Percentiles rank a stretch among this genome's conserved stretches.
Conservation (phyloP, 1,139 yeast species). For the Protomyces macrosporus region DNA sequence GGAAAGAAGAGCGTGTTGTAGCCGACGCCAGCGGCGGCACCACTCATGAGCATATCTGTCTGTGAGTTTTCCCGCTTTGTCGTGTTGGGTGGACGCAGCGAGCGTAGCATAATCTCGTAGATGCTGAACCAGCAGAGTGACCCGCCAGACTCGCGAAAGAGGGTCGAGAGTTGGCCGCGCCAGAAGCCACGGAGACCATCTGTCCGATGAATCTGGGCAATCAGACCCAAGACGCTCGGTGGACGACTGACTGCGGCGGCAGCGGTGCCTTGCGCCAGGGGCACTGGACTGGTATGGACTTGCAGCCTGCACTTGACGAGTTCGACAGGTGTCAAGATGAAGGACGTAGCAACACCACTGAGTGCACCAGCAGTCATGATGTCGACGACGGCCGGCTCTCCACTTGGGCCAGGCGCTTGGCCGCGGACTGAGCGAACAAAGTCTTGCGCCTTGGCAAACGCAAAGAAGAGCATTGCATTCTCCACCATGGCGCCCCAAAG, state of each 20-base stretch:
- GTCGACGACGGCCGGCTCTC: conserved; percentile 42
- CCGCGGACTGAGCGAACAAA: conserved; percentile 2
- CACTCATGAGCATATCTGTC: conserved; percentile 60
- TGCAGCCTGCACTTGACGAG: conserved; percentile 82
- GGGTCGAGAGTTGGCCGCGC: conserved; percentile 84
- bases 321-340: conserved; percentile 83
- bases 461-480: conserved; percentile 63
- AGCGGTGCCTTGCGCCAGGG: conserved; percentile 10
- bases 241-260: conserved; percentile 16
- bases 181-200: conserved; percentile 65
- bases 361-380: conserved; percentile 65
- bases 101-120: conserved; percentile 55
- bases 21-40: conserved; percentile 80
- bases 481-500: conserved; percentile 83
- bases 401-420: conserved; percentile 30
- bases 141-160: conserved; percentile 79
- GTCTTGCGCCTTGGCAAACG: conserved; percentile 16
- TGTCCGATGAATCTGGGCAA: conserved; percentile 44
- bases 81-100: conserved; percentile 38
- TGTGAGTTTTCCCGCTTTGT: conserved; percentile 41
- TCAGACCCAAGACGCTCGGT: conserved; percentile 40
- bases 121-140: conserved; percentile 94
- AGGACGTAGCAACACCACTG: conserved; percentile 78
- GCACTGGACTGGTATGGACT: conserved; percentile 46
- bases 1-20: conserved; percentile 81